Evolutionary conservation across 75 land plant species (phyloP).

Genomic region (Pinus tabuliformis): DNA sequence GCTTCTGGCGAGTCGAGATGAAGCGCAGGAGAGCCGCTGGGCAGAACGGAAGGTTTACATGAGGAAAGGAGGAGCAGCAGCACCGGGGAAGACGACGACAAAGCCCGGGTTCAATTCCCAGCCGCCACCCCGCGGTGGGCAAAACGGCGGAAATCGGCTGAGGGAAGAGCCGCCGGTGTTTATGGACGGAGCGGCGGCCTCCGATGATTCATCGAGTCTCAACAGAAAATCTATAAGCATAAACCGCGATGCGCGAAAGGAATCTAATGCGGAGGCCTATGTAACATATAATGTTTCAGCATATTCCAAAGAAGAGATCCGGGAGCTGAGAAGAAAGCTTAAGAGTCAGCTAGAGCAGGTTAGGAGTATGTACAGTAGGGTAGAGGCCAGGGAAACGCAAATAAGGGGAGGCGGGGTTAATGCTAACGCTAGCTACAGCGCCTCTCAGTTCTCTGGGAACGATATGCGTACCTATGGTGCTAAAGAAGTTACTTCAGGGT

Average conservation of each 20-base stretch:
- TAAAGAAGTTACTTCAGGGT: slow-evolving; percentile 2
- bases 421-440: slow-evolving; percentile 9
- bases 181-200: slow-evolving; percentile 14
- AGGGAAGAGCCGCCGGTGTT: neutral
- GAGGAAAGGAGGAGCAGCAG: slow-evolving; percentile 23
- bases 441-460: slow-evolving; percentile 12
- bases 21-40: slow-evolving; percentile 19
- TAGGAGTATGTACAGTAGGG: slow-evolving; percentile 18
- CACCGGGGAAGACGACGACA: neutral
- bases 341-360: slow-evolving; percentile 51
- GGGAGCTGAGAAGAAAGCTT: slow-evolving; percentile 35
- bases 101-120: slow-evolving; percentile 12
- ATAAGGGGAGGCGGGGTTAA: neutral
- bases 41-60: slow-evolving; percentile 22
- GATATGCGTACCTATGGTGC: slow-evolving; percentile 7
- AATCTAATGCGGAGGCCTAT: slow-evolving; percentile 12
- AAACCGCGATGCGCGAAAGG: neutral
- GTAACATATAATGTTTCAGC: slow-evolving; percentile 21
- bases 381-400: slow-evolving; percentile 41
- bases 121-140: slow-evolving; percentile 16
- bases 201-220: slow-evolving; percentile 54
- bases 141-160: neutral
- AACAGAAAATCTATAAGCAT: slow-evolving; percentile 21
- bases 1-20: slow-evolving; percentile 29
- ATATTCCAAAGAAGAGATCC: slow-evolving; percentile 26